phyloP scores from a whole-genome alignment of 768 basidiomycete genomes.

The Collybia mongolica region DNA sequence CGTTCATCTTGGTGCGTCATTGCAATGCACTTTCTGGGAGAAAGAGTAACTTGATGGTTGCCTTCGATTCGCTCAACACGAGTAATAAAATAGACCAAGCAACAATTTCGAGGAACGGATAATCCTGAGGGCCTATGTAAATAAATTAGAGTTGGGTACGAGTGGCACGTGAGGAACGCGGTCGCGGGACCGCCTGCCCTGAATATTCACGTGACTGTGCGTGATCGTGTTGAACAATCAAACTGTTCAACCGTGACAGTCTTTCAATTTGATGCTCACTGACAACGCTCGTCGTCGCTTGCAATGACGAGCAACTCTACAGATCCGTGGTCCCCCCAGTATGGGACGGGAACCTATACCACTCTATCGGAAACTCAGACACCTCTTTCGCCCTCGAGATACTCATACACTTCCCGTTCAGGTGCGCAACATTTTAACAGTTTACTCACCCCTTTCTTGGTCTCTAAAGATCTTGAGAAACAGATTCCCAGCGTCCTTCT shows the following conservation, averaged over 20 bases:
- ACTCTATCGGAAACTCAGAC: slow-evolving; percentile 51
- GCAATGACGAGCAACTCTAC: slow-evolving; percentile 39
- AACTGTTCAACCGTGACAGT: not conserved
- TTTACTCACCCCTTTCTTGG: not conserved
- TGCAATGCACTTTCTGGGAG: no score
- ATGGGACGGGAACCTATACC: slow-evolving; percentile 59
- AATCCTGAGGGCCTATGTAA: no score
- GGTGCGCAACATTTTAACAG: slow-evolving; percentile 32
- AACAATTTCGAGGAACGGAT: no score
- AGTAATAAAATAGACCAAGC: no score
- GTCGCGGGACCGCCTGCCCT: slow-evolving; percentile 38
- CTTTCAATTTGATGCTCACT: slow-evolving; percentile 10
- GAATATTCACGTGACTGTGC: slow-evolving; percentile 14
- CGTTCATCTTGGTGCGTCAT: no score
- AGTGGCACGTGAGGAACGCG: slow-evolving; percentile 25
- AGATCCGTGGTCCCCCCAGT: slow-evolving; percentile 60
- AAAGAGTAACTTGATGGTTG: no score
- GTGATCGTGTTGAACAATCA: slow-evolving; percentile 20
- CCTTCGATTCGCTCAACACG: no score
- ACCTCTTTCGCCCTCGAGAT: slow-evolving; percentile 58
- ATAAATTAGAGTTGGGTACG: no score
- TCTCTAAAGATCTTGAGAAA: slow-evolving; percentile 4
- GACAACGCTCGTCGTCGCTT: slow-evolving; percentile 15
- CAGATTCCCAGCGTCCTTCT: slow-evolving; percentile 47
- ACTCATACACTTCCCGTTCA: slow-evolving; percentile 55